Percentiles rank a stretch among this genome's conserved stretches.
These are phyloP conservation scores for Gloeophyllum trabeum DNA, from an alignment of 768 basidiomycete species.

Conservation along the genomic window DNA sequence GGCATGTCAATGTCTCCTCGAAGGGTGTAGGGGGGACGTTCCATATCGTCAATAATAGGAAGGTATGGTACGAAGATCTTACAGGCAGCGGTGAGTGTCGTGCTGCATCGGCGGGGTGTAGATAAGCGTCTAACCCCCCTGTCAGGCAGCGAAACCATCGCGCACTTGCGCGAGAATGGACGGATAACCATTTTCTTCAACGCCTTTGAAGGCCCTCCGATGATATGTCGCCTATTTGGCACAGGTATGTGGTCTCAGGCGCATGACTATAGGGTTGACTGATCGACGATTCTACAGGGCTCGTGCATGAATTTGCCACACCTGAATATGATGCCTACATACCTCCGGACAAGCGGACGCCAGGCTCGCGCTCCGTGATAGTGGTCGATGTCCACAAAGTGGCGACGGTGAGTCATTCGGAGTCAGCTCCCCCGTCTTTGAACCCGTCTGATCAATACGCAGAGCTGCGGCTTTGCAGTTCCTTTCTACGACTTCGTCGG, in stretches of 20 bases:
- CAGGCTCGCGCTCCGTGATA: slow-evolving; percentile 51
- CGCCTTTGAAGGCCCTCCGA: slow-evolving; percentile 49
- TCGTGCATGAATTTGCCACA: slow-evolving; percentile 50
- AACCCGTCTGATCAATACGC: slow-evolving; percentile 4
- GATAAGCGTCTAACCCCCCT: no score
- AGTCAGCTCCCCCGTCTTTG: not conserved
- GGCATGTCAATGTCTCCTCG: slow-evolving; percentile 59
- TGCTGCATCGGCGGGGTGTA: no score
- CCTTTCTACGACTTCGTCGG: slow-evolving; percentile 47
- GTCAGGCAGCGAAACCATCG: slow-evolving; percentile 41
- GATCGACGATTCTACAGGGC: no score
- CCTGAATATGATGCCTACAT: slow-evolving; percentile 46
- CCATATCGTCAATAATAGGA: slow-evolving; percentile 43
- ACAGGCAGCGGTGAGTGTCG: slow-evolving; percentile 52
- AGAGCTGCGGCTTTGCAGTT: slow-evolving; percentile 62
- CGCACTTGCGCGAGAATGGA: slow-evolving; percentile 51
- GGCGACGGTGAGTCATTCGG: slow-evolving; percentile 23
- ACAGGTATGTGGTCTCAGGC: no score
- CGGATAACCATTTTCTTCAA: slow-evolving; percentile 54
- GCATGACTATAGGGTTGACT: no score
- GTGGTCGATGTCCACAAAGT: slow-evolving; percentile 52
- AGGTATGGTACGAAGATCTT: slow-evolving; percentile 68
- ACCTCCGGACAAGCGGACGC: slow-evolving; percentile 29
- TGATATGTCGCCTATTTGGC: slow-evolving; percentile 49
- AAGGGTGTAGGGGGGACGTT: slow-evolving; percentile 53